phyloP scores from a whole-genome alignment of 2,329 filamentous ascomycete species.

The Gaeumannomyces sp. region DNA sequence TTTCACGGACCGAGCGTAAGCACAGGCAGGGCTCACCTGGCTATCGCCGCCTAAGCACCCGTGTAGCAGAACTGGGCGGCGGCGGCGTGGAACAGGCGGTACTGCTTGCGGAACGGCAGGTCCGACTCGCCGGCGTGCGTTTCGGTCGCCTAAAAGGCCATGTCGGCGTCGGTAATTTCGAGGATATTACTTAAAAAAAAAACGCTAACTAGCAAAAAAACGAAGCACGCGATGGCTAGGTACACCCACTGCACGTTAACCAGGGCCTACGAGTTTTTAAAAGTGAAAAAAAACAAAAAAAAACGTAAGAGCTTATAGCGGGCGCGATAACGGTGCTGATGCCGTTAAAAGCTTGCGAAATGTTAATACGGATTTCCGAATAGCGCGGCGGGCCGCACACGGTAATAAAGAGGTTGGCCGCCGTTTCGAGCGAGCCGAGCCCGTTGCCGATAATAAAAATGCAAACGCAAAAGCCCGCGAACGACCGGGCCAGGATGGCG shows the following conservation, averaged over 20 bases:
- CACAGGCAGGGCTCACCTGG: too few species aligned
- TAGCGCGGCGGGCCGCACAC: slow-evolving; percentile 58
- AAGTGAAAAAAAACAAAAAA: too few species aligned
- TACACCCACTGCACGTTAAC: slow-evolving; percentile 73
- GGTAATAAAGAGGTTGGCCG: slow-evolving; percentile 69
- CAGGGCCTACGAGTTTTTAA: slow-evolving; percentile 51
- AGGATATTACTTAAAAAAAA: slow-evolving; percentile 64
- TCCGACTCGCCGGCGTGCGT: slow-evolving; percentile 47
- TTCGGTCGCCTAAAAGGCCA: slow-evolving; percentile 53
- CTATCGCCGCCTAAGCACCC: slow-evolving; percentile 63
- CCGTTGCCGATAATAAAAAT: slow-evolving; percentile 72
- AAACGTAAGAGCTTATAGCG: slow-evolving; percentile 65
- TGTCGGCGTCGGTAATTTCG: slow-evolving; percentile 67
- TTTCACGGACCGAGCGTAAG: neutral
- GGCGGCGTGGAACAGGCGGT: slow-evolving; percentile 68
- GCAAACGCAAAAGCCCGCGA: slow-evolving; percentile 65
- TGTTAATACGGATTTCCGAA: slow-evolving; percentile 67
- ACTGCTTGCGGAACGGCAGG: slow-evolving; percentile 63
- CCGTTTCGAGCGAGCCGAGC: slow-evolving; percentile 68
- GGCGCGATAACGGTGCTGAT: slow-evolving; percentile 69
- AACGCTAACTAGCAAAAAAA: slow-evolving; percentile 57
- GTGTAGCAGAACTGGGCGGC: slow-evolving; percentile 75
- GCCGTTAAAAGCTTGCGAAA: slow-evolving; percentile 72
- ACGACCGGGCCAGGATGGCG: slow-evolving; percentile 56
- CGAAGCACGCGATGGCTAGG: slow-evolving; percentile 65